phyloP scores from a whole-genome alignment of 768 basidiomycete genomes.

The Kwoniella heveanensis region DNA sequence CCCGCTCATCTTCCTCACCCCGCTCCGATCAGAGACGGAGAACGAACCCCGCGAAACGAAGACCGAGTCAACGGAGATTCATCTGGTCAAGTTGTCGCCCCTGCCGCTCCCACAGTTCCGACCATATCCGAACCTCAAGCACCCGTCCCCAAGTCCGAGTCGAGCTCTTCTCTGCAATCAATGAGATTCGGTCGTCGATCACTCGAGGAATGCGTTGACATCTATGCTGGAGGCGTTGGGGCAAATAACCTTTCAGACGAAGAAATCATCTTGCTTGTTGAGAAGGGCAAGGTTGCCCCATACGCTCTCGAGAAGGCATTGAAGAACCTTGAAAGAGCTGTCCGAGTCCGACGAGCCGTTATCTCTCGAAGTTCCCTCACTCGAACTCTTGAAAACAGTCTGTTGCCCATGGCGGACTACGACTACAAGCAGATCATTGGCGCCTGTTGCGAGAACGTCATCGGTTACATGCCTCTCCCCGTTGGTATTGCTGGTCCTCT shows the following conservation, averaged over 20 bases:
- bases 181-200: slow-evolving; percentile 59
- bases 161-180: slow-evolving; percentile 21
- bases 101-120: slow-evolving; percentile 40
- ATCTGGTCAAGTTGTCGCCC: slow-evolving; percentile 41
- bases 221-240: slow-evolving; percentile 64
- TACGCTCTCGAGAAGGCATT: slow-evolving; percentile 94
- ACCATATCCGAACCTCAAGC: slow-evolving; percentile 29
- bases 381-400: slow-evolving; percentile 77
- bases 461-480: slow-evolving; percentile 94
- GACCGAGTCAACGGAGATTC: slow-evolving; percentile 19
- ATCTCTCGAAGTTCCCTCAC: slow-evolving; percentile 87
- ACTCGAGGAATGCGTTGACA: slow-evolving; percentile 73
- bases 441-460: slow-evolving; percentile 98
- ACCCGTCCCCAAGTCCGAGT: slow-evolving; percentile 13
- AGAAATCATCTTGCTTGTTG: slow-evolving; percentile 82
- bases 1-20: slow-evolving; percentile 32
- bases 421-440: slow-evolving; percentile 93
- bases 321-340: slow-evolving; percentile 84
- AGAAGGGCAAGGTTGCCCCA: slow-evolving; percentile 89
- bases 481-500: slow-evolving; percentile 96
- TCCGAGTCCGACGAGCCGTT: slow-evolving; percentile 78
- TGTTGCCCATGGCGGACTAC: slow-evolving; percentile 79
- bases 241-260: slow-evolving; percentile 72
- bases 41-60: slow-evolving; percentile 46
- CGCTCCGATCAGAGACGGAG: slow-evolving; percentile 38